Evolutionary conservation across 2,329 filamentous ascomycete species (phyloP), one percentile per base, ranked within the genome.

Genomic region (Verticillium isaacii): DNA sequence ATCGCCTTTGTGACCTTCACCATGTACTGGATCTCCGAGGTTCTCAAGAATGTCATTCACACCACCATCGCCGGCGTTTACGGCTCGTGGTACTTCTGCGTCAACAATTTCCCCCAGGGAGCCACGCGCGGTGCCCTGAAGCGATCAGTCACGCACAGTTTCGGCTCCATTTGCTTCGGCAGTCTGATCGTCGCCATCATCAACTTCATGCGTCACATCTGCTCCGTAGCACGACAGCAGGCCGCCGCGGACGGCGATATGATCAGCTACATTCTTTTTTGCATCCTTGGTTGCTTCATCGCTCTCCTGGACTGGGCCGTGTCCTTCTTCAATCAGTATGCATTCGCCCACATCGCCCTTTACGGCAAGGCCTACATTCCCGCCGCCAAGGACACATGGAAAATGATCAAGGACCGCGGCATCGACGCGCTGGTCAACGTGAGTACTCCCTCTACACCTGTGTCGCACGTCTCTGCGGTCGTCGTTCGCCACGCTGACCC

Each of bases 11-110:
- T 93, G 67, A 96, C 93, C 0, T 97, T 98, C 70, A 89, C 93
- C 60, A 91, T 89, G 76, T 97, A 96, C 77, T 98, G 94, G 94
- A 88, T 97, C 66, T 89, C 91, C 1, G 94, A 98, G 73, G 94
- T 90, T 84, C 79, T 97, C 68, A 97, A 97, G 80, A 97, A 96
- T 76, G 93, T 91, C 0, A 91, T 97, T 56, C 93, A 98, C 72
- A 90, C 89, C 2, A 93, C 88, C 29, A 90, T 97, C 62, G 90
- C 92, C 0, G 93, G 94, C 0, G 88, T 97, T 0, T 97, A 96
- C 69, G 93, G 92, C 1, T 89, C 90, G 0, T 98, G 94, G 94
- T 98, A 96, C 78, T 97, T 96, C 73, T 89, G 85, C 65, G 75
- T 85, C 0, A 77, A 82, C 62, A 84, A 87, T 54, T 90, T 92